Conservation (phyloP, 1,284 basidiomycete species). For the Tremellales sp. region DNA sequence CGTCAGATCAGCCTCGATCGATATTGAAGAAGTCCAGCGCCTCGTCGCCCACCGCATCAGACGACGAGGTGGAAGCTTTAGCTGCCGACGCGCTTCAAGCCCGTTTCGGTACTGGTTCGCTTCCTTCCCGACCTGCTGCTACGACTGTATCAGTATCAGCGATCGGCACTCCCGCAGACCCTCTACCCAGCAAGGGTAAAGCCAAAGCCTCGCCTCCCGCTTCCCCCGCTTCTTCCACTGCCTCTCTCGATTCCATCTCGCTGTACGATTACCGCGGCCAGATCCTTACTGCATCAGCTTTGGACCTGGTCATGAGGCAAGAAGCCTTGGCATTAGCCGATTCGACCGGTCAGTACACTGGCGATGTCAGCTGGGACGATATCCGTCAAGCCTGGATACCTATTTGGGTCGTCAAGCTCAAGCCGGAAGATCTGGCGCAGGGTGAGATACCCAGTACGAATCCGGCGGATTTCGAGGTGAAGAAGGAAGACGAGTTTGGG, state of each 20-base stretch:
- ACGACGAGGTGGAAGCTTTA: slow-evolving; percentile 4
- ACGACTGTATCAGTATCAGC: slow-evolving; percentile 10
- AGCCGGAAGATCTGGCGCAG: slow-evolving; percentile 21
- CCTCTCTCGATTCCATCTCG: slow-evolving; percentile 1
- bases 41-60: slow-evolving; percentile 9
- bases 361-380: slow-evolving; percentile 34
- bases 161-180: slow-evolving; percentile 10
- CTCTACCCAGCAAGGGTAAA: slow-evolving; percentile 1
- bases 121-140: not conserved
- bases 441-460: slow-evolving; percentile 32
- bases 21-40: slow-evolving; percentile 2
- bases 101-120: slow-evolving; percentile 25
- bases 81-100: slow-evolving; percentile 15
- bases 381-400: slow-evolving; percentile 36
- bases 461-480: slow-evolving; percentile 25
- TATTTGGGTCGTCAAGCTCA: slow-evolving; percentile 30
- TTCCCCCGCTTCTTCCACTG: not conserved
- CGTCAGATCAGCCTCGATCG: too few relatives aligned
- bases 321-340: slow-evolving; percentile 29
- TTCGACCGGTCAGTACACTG: slow-evolving; percentile 29
- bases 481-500: slow-evolving; percentile 31
- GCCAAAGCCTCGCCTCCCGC: slow-evolving; percentile 3
- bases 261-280: slow-evolving; percentile 34
- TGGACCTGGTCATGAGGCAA: slow-evolving; percentile 29
- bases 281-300: slow-evolving; percentile 28